Evolutionary conservation across 176 grass and related monocot species (phyloP), one percentile per base, ranked within the genome.

Genomic region (Juncus effusus): DNA sequence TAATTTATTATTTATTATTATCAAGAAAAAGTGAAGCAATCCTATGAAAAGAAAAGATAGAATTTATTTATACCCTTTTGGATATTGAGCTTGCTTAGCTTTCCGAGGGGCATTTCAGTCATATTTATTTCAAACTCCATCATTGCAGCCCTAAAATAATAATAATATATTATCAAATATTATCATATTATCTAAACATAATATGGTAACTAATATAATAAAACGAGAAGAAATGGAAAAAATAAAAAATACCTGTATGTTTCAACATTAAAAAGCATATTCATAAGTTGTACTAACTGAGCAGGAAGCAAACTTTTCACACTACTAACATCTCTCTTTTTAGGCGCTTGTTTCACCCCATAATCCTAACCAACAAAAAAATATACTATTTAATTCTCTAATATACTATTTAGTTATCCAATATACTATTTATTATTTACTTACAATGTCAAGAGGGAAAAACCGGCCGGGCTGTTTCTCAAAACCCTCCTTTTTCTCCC

Each of bases 71-170:
- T 69, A 96, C 92, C 92, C 64, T 96, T 83, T 69, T 91, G 82
- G 60, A 96, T 91, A 82, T 88, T 96, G 65, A 77, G 68, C 66
- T 88, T 96, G 85, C 87, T 96, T 83, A 96, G 78, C 68, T 96
- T 96, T 75, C 92, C 92, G 58, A 96, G 92, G 44, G 92, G 92
- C 92, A 96, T 96, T 83, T 96, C 92, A 36, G 85, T 74, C 87
- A 96, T 85, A 85, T 96, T 96, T 61, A 96, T 96, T 83, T 96
- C 82, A 61, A 96, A 96, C 66, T 96, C 92, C 82, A 86, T 80
- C 87, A 96, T 88, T 69, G 87, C 87, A 75, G 85, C 70, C 89
- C 92, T 96, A 66, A 57, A 72, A 37, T n/a, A 36, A 63, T 54
- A 65, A 12, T 13, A 63, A 76, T 42, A 13, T 13, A 38, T 13